Conservation (phyloP, 1,284 basidiomycete genomes). For the Heterobasidion parviporum region DNA sequence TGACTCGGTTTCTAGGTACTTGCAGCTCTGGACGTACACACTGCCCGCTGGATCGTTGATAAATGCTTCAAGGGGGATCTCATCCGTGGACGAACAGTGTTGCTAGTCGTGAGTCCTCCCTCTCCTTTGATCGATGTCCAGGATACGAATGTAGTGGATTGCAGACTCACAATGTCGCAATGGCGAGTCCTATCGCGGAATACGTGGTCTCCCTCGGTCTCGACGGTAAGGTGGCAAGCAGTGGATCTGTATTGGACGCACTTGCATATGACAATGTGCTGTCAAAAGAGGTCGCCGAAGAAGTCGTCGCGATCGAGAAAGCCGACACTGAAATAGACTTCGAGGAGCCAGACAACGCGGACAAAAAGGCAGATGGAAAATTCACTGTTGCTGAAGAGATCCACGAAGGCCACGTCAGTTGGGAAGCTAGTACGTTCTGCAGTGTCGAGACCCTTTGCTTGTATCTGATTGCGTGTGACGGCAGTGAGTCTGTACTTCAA, state of each 20-base stretch:
- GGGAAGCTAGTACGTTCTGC: slow-evolving; percentile 27
- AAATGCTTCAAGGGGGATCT: slow-evolving; percentile 68
- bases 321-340: slow-evolving; percentile 30
- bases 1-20: slow-evolving; percentile 23
- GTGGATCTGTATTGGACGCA: slow-evolving; percentile 37
- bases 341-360: slow-evolving; percentile 17
- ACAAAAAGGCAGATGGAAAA: slow-evolving; percentile 30
- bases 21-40: slow-evolving; percentile 55
- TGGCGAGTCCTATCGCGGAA: slow-evolving; percentile 52
- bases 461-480: background rate
- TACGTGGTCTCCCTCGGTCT: slow-evolving; percentile 52
- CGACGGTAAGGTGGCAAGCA: slow-evolving; percentile 41
- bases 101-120: slow-evolving; percentile 54
- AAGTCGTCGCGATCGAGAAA: slow-evolving; percentile 23
- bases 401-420: slow-evolving; percentile 45
- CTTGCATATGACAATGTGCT: slow-evolving; percentile 30
- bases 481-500: slow-evolving; percentile 21
- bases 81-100: slow-evolving; percentile 58
- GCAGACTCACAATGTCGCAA: slow-evolving; percentile 60
- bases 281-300: slow-evolving; percentile 28
- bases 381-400: slow-evolving; percentile 55
- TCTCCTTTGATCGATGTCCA: background rate
- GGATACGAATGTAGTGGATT: no score
- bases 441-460: slow-evolving; percentile 1
- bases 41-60: slow-evolving; percentile 69